phyloP scores from a whole-genome alignment of 2,329 filamentous ascomycete species.

The Aureobasidium sp. region DNA sequence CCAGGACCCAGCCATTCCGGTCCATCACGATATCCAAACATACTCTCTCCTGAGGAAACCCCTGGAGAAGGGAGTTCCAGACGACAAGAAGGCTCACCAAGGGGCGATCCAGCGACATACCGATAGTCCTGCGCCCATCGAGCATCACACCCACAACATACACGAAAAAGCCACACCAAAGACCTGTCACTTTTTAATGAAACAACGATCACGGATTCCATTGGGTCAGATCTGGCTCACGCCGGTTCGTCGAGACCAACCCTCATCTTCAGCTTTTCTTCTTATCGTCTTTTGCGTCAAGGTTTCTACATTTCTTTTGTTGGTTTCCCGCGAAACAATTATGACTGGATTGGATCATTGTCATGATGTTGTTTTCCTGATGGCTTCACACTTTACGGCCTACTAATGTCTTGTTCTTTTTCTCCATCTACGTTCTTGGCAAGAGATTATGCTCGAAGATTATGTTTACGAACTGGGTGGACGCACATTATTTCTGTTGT shows the following conservation, averaged over 20 bases:
- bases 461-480: not conserved
- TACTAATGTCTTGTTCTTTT: not conserved
- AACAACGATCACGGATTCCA: not conserved
- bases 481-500: not conserved
- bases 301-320: slow-evolving; percentile 3
- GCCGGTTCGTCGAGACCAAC: not conserved
- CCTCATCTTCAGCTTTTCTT: not conserved
- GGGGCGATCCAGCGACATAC: not conserved
- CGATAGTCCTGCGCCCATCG: not conserved
- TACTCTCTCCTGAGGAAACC: slow-evolving; percentile 7
- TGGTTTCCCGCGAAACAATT: slow-evolving; percentile 5
- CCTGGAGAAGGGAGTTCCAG: not conserved
- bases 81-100: slow-evolving; percentile 2
- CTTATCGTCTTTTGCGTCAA: not conserved
- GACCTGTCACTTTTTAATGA: not conserved
- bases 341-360: not conserved
- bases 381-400: not conserved
- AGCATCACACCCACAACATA: not conserved
- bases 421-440: not conserved
- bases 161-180: not conserved
- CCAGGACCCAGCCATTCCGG: not conserved
- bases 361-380: not conserved
- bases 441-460: not conserved
- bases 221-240: not conserved
- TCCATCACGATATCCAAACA: slow-evolving; percentile 14